phyloP scores from a whole-genome alignment of 2,329 filamentous ascomycete genomes.

The Fusarium coicis region DNA sequence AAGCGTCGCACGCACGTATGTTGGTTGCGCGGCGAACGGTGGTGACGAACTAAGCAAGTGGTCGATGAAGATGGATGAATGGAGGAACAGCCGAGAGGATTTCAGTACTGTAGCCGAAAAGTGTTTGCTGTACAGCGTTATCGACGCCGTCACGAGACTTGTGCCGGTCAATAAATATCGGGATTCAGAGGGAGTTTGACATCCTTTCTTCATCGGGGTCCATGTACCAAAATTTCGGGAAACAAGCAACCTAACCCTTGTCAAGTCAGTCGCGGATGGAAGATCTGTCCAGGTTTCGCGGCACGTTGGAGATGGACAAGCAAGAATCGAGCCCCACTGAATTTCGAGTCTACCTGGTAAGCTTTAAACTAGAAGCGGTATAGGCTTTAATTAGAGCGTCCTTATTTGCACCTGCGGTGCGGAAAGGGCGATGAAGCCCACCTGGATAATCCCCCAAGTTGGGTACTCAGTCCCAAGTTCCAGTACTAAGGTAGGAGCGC shows the following conservation, averaged over 20 bases:
- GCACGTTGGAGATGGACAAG: slow-evolving; percentile 24
- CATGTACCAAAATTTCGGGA: slow-evolving; percentile 32
- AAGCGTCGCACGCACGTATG: slow-evolving; percentile 27
- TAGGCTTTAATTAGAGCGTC: slow-evolving; percentile 20
- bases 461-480: not conserved
- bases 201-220: slow-evolving; percentile 3
- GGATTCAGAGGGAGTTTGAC: not conserved
- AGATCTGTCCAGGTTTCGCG: slow-evolving; percentile 26
- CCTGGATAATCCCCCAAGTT: not conserved
- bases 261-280: slow-evolving; percentile 31
- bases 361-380: slow-evolving; percentile 7
- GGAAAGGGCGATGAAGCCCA: not conserved
- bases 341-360: not conserved
- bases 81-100: not conserved
- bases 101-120: not conserved
- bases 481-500: not conserved
- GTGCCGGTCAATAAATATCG: not conserved
- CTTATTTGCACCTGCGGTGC: not conserved
- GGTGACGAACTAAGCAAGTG: slow-evolving; percentile 32
- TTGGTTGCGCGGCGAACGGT: slow-evolving; percentile 17
- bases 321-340: slow-evolving; percentile 1
- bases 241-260: slow-evolving; percentile 27
- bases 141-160: slow-evolving; percentile 18
- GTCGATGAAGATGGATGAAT: slow-evolving; percentile 16
- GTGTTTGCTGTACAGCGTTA: slow-evolving; percentile 1